Conservation (phyloP, 2,329 filamentous ascomycete genomes). For the Tetracladium maxilliforme region DNA sequence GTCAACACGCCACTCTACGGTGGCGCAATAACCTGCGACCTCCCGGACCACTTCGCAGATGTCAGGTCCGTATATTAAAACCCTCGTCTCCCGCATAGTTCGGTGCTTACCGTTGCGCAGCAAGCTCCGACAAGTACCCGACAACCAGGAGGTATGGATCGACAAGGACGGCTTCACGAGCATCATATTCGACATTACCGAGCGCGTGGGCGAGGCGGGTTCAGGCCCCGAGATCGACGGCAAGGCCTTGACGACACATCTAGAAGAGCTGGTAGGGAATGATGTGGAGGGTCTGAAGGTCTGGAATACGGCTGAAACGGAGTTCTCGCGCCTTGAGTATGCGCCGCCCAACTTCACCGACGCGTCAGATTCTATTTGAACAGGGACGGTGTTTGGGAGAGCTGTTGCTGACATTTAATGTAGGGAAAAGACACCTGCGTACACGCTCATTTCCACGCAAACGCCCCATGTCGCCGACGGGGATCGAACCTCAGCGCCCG, state of each 20-base stretch:
- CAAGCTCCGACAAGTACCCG: conserved; percentile 59
- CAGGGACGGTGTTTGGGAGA: no score
- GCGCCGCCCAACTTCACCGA: no score
- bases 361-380: no score
- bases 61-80: conserved; percentile 39
- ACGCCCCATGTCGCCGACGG: no score
- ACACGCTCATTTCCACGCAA: conserved; percentile 56
- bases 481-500: conserved; percentile 17
- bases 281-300: conserved; percentile 50
- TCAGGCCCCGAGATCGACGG: conserved; percentile 48
- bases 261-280: conserved; percentile 53
- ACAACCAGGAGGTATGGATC: conserved; percentile 88
- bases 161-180: conserved; percentile 71
- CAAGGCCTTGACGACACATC: conserved; percentile 52
- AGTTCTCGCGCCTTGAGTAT: conserved; percentile 42
- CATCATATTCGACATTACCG: conserved; percentile 81
- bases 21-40: conserved; percentile 53
- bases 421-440: conserved; percentile 40
- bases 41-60: conserved; percentile 56
- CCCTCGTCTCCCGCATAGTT: conserved; percentile 3
- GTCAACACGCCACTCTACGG: conserved; percentile 50
- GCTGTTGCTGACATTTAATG: conserved; percentile 3
- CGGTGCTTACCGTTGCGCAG: conserved; percentile 23
- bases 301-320: conserved; percentile 47
- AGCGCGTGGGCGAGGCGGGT: conserved; percentile 51